Conservation (phyloP, 305 asterid genomes). For the Fraxinus platypoda region DNA sequence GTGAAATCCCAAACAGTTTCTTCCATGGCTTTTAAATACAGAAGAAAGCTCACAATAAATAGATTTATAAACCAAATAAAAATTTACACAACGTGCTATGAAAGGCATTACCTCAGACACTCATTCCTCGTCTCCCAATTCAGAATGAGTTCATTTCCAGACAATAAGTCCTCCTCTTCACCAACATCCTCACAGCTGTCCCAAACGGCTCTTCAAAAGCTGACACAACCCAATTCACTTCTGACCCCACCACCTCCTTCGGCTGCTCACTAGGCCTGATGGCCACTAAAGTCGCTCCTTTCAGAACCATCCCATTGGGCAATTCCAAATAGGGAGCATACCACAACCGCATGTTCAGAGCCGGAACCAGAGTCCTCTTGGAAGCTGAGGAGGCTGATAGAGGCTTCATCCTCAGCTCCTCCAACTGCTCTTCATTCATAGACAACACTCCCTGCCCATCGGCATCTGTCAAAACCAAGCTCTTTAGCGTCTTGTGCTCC, state of each 20-base stretch:
- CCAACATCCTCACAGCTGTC: constrained; percentile 87
- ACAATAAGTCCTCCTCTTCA: constrained; percentile 89
- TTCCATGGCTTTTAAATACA: neutral
- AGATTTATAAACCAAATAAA: constrained; percentile 11
- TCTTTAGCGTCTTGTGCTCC: constrained; percentile 77
- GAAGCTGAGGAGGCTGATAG: constrained; percentile 83
- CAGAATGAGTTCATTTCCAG: constrained; percentile 98
- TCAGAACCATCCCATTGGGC: constrained; percentile 73
- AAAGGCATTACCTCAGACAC: constrained; percentile 42
- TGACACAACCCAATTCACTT: constrained; percentile 63
- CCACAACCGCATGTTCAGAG: constrained; percentile 86
- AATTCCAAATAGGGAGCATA: constrained; percentile 79
- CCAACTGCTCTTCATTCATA: constrained; percentile 86
- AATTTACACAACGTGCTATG: neutral
- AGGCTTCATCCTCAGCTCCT: constrained; percentile 95
- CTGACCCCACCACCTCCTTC: constrained; percentile 53
- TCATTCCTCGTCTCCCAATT: constrained; percentile 16
- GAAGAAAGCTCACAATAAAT: constrained; percentile 14
- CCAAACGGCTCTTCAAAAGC: constrained; percentile 88
- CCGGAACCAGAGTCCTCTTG: constrained; percentile 83
- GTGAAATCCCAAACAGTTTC: neutral
- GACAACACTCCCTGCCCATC: constrained; percentile 89
- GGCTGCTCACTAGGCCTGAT: constrained; percentile 85
- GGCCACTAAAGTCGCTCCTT: constrained; percentile 91
- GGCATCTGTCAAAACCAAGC: constrained; percentile 70